Percentiles rank a stretch among this genome's conserved stretches.
These are phyloP conservation scores for Sanghuangporus weigelae DNA, from an alignment of 1,284 basidiomycete genomes.

Conservation along the genomic window DNA sequence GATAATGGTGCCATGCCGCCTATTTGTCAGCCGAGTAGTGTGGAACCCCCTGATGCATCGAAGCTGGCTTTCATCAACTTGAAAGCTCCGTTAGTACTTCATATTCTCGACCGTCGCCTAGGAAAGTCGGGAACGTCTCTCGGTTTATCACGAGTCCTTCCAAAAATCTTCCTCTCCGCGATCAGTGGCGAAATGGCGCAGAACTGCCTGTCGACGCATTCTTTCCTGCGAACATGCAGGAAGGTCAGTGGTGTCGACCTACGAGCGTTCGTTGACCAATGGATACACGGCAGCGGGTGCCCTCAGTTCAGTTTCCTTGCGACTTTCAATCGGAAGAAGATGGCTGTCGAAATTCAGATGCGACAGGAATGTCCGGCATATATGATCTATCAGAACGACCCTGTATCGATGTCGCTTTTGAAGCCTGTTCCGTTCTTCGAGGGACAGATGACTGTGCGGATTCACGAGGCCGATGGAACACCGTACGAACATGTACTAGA, in stretches of 20 bases:
- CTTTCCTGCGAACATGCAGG: conserved; percentile 88
- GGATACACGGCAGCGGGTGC: conserved; percentile 98
- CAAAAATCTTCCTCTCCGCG: conserved; percentile 92
- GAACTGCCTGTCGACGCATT: conserved; percentile 85
- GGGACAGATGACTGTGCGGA: conserved; percentile 97
- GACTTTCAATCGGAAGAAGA: conserved; percentile 95
- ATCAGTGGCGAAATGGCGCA: conserved; percentile 87
- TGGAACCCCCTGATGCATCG: conserved; percentile 78
- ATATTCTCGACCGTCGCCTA: conserved; percentile 91
- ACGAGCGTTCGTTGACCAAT: conserved; percentile 90
- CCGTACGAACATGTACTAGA: conserved; percentile 98
- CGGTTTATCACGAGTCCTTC: conserved; percentile 91
- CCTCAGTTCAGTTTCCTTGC: conserved; percentile 88
- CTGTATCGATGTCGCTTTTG: conserved; percentile 59
- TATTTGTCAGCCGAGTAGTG: conserved; percentile 83
- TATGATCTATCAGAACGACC: conserved; percentile 61
- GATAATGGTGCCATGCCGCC: conserved; percentile 91
- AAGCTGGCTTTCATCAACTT: conserved; percentile 87
- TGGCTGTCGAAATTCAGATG: conserved; percentile 95
- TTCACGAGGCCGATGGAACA: conserved; percentile 98
- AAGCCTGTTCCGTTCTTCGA: conserved; percentile 89
- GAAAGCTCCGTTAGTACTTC: conserved; percentile 91
- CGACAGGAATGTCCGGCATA: conserved; percentile 82
- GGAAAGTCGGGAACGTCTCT: conserved; percentile 94
- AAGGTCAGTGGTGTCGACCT: conserved; percentile 93